phyloP scores from a whole-genome alignment of 495 filamentous ascomycete genomes.

The Hypoxylon rickii region DNA sequence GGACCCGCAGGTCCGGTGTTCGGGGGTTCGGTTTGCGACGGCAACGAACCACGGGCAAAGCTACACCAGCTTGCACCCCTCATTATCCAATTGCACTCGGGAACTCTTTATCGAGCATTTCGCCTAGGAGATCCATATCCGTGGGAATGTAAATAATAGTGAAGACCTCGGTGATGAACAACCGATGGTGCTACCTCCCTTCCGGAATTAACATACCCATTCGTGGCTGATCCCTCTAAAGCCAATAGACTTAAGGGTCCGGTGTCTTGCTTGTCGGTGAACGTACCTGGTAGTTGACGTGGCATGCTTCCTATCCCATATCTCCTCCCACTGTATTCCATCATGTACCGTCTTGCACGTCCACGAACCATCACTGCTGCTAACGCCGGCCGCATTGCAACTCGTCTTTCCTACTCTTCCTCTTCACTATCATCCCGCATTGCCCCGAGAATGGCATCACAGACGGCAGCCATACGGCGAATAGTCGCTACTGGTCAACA shows the following conservation, averaged over 20 bases:
- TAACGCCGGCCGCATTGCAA: slow-evolving; percentile 35
- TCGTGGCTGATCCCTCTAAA: slow-evolving; percentile 9
- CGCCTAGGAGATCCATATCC: no score
- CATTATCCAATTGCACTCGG: slow-evolving; percentile 12
- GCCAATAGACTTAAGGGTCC: neutral
- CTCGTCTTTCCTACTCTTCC: slow-evolving; percentile 20
- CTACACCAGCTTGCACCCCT: slow-evolving; percentile 19
- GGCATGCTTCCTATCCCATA: no score
- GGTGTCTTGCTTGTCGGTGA: neutral
- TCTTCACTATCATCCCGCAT: slow-evolving; percentile 26
- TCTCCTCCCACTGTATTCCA: slow-evolving; percentile 7
- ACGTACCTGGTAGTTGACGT: neutral
- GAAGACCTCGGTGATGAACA: slow-evolving; percentile 14
- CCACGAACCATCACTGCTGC: slow-evolving; percentile 41
- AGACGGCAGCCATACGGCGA: slow-evolving; percentile 42
- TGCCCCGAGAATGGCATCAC: slow-evolving; percentile 41
- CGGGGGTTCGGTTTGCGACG: slow-evolving; percentile 29
- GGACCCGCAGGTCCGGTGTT: slow-evolving; percentile 15
- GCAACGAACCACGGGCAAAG: slow-evolving; percentile 4
- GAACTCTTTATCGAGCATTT: slow-evolving; percentile 9
- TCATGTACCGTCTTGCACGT: slow-evolving; percentile 49
- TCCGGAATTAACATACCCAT: slow-evolving; percentile 8
- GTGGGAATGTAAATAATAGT: no score
- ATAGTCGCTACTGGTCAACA: slow-evolving; percentile 67
- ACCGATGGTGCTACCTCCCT: slow-evolving; percentile 24